These are phyloP conservation scores for Silene coronaria DNA, from an alignment of 179 eudicot species.

Conservation along the genomic window DNA sequence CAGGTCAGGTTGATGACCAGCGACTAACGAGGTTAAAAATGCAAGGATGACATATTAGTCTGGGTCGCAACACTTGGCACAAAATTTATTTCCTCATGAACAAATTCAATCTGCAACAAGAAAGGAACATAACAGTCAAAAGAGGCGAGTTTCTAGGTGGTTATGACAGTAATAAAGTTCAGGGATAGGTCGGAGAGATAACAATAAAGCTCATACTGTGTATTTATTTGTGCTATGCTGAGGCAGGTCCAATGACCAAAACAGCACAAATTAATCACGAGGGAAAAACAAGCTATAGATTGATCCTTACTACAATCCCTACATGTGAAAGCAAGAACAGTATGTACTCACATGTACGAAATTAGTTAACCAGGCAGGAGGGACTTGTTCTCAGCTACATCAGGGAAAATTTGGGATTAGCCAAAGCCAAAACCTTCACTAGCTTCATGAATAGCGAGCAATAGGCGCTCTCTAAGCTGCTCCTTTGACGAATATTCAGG, in stretches of 20 bases:
- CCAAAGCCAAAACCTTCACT: slow-evolving; percentile 99
- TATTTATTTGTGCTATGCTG: not conserved
- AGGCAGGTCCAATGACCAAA: not conserved
- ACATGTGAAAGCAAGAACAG: not conserved
- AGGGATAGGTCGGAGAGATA: not conserved
- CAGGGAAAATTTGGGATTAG: slow-evolving; percentile 32
- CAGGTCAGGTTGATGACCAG: not conserved
- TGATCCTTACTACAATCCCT: no score
- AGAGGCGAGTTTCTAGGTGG: not conserved
- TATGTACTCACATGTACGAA: slow-evolving; percentile 27
- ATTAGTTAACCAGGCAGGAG: slow-evolving; percentile 15
- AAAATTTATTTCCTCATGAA: not conserved
- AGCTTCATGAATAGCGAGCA: slow-evolving; percentile 97
- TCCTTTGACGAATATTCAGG: slow-evolving; percentile 94
- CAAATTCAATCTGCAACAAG: slow-evolving; percentile 7
- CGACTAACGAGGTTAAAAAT: not conserved
- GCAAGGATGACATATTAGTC: not conserved
- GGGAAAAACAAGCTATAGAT: not conserved
- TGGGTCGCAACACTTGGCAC: not conserved
- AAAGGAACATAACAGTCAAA: not conserved
- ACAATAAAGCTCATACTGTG: no score
- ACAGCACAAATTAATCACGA: not conserved
- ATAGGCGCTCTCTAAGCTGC: slow-evolving; percentile 79
- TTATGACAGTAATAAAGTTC: no score
- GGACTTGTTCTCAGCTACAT: slow-evolving; percentile 9